Evolutionary conservation across 306 rosid genomes (phyloP).

Genomic region (Malus asiatica): DNA sequence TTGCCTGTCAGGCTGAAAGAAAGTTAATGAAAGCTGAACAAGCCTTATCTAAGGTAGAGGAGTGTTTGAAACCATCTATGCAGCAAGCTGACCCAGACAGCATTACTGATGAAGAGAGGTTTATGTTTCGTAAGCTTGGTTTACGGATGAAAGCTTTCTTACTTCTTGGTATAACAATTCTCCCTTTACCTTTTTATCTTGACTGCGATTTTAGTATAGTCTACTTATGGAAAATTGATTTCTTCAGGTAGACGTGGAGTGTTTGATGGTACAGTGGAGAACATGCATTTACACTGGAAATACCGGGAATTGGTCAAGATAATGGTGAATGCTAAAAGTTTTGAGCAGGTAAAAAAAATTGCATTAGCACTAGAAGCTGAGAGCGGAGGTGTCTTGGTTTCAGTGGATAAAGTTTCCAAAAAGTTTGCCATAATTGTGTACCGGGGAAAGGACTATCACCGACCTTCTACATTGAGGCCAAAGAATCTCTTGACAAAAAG

Average conservation of each 20-base stretch:
- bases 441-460: constrained; percentile 74
- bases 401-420: constrained; percentile 84
- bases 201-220: background rate
- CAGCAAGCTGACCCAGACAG: constrained; percentile 71
- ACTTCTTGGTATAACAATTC: constrained; percentile 66
- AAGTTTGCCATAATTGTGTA: constrained; percentile 68
- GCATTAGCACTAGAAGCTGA: constrained; percentile 97
- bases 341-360: constrained; percentile 73
- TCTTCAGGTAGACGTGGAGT: constrained; percentile 92
- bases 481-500: constrained; percentile 95
- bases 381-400: constrained; percentile 88
- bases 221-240: constrained; percentile 26
- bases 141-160: constrained; percentile 95
- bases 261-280: constrained; percentile 93
- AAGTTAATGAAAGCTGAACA: constrained; percentile 66
- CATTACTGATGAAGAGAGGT: constrained; percentile 94
- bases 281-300: constrained; percentile 99
- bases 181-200: constrained; percentile 5
- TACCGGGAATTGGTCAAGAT: constrained; percentile 85
- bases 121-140: constrained; percentile 97
- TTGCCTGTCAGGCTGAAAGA: constrained; percentile 59
- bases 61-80: constrained; percentile 56
- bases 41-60: constrained; percentile 75
- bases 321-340: constrained; percentile 65
- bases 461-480: constrained; percentile 81